Evolutionary conservation across 495 filamentous ascomycete genomes (phyloP).

Genomic region (Penicillium mononematosum): DNA sequence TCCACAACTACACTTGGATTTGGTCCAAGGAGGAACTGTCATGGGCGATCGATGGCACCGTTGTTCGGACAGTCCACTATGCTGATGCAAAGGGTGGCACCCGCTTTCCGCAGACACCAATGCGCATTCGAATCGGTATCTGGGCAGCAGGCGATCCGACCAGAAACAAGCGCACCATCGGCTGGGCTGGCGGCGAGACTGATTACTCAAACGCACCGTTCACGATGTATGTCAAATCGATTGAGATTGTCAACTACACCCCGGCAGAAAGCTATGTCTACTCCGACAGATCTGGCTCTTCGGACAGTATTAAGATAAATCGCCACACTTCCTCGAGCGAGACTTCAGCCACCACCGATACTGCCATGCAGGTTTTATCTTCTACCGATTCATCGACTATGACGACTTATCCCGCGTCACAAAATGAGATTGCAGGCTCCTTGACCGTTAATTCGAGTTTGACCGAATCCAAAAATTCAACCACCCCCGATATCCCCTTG

Average conservation of each 20-base stretch:
- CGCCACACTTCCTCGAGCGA: background rate
- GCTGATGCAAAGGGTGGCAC: background rate
- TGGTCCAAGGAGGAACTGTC: background rate
- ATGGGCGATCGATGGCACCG: background rate
- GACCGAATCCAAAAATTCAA: background rate
- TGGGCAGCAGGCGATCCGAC: background rate
- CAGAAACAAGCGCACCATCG: background rate
- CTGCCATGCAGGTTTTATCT: background rate
- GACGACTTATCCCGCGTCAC: background rate
- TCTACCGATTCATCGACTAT: background rate
- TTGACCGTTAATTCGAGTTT: background rate
- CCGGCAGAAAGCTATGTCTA: background rate
- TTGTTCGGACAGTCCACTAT: slow-evolving; percentile 1
- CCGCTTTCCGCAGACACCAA: background rate
- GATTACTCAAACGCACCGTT: background rate
- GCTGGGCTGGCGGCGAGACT: background rate
- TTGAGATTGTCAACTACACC: slow-evolving; percentile 1
- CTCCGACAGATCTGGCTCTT: background rate
- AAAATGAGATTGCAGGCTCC: background rate
- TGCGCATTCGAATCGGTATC: background rate
- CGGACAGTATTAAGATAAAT: background rate
- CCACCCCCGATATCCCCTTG: background rate
- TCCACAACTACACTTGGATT: slow-evolving; percentile 3
- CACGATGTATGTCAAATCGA: slow-evolving; percentile 3
- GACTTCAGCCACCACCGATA: too few relatives aligned